Base-by-base conservation (phyloP, 2,329 filamentous ascomycete species). In the Colletotrichum destructivum region DNA sequence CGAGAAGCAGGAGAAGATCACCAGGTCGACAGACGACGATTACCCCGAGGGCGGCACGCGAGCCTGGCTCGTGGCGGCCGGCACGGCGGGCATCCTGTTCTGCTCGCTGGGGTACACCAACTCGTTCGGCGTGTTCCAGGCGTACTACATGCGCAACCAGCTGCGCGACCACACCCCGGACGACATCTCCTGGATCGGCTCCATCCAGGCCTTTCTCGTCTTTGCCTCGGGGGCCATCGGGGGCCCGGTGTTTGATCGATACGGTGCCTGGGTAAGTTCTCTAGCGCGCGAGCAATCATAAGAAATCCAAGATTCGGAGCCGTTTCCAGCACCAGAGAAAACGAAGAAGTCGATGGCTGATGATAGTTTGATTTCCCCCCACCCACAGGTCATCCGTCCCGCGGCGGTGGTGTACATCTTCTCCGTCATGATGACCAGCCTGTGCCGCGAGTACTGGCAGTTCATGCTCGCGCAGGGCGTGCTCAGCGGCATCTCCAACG, bases 21-120 rank as follows among this genome's bases (percentile, higher is more conserved):
- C 46, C 8, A 46, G 63, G 7, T 69, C 54, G 16, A 40, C 15
- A 1, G 63, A 62, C 4, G 63, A 71, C 15, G 56, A 47, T 0
- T 73, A 62, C 4, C 81, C 82, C 0, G 78, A 83, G 57, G 79
- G 81, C 16, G 80, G 83, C 38, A 13, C 81, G 31, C 59, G 78
- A 73, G 83, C 83, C 4, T 86, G 84, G 84, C 77, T 84, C 0
- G 82, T 82, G 4, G 83, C 82, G 0, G 70, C 76, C 8, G 84
- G 82, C 4, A 78, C 77, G 2, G 79, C 75, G 0, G 78, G 72
- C 23, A 76, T 81, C 31, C 80, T 84, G 66, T 78, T 79, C 47
- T 78, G 76, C 44, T 75, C 76, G 2, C 68, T 78, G 16, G 77
- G 77, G 11, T 78, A 77, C 40, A 76, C 72, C 63, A 79, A 77